Base-by-base conservation (phyloP, 805 yeast genomes). In the Ascoidea tarda region DNA sequence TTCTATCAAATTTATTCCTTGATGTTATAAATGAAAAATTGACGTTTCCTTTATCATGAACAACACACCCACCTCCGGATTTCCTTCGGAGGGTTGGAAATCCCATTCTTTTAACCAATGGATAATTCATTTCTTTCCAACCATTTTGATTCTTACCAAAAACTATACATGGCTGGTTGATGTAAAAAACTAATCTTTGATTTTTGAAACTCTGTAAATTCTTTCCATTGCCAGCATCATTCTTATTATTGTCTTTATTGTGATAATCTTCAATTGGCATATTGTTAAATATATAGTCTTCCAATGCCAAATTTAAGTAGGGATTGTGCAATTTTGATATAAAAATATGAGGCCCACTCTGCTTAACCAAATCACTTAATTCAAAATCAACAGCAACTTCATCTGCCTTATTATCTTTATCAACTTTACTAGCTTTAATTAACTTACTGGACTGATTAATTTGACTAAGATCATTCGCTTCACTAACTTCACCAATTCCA, bases 11-110 rank as follows among this genome's bases (percentile, higher is more conserved):
- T 2, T 74, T 74, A 10, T 72, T 74, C 55, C 86, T 76, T 3
- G 86, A 72, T 6, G 86, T 79, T 70, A 91, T 80, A 60, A 78
- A 88, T 5, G 95, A 82, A 66, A 83, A 93, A 62, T 93, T 93
- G 16, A 83, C 80, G 60, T 93, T 93, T 0, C 97, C 96, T 5
- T 73, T 58, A 65, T 91, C 99, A 64, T 93, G 99, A 8, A 89
- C 96, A 0, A 93, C 99, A 0, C 97, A 81, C 0, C 99, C 99
- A 1, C 99, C 99, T 0, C 99, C 99, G 6, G 93, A 82, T 49
- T 76, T 70, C 53, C 99, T 71, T 59, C 99, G 71, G 5, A 93
- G 63, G 6, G 90, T 62, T 0, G 95, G 91, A 32, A 87, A 73
- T 2, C 69, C 69, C 4, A 76, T 64, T 0, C 69, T 58, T 4